Conservation (phyloP, 2,329 filamentous ascomycete species). For the Fusarium longipes region DNA sequence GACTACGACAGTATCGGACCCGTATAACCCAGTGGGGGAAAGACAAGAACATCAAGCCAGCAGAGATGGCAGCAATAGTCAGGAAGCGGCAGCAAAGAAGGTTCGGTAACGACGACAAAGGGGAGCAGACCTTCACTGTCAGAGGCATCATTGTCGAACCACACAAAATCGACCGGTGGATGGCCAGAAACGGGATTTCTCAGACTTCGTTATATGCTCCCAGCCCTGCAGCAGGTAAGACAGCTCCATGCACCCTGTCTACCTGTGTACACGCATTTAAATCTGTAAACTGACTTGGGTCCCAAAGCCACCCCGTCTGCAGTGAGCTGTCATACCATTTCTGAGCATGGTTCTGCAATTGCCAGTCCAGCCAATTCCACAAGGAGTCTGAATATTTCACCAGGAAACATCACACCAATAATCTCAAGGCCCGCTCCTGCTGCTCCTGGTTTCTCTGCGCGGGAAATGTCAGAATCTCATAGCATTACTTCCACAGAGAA, state of each 20-base stretch:
- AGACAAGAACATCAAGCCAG: constrained; percentile 7
- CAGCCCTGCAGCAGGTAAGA: constrained; percentile 2
- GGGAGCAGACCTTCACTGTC: neutral
- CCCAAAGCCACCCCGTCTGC: neutral
- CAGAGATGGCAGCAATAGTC: neutral
- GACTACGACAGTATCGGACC: neutral
- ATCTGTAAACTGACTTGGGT: neutral
- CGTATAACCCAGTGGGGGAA: neutral
- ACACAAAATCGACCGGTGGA: constrained; percentile 5
- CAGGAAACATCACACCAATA: accelerated
- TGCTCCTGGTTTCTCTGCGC: neutral
- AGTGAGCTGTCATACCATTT: neutral
- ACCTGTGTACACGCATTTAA: accelerated
- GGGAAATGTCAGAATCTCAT: accelerated
- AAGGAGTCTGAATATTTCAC: accelerated
- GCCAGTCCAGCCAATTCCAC: neutral
- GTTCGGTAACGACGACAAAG: neutral
- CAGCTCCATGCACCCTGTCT: accelerated
- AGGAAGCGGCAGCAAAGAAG: neutral
- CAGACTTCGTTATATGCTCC: neutral
- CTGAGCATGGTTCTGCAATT: neutral
- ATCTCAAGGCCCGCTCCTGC: accelerated
- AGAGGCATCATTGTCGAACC: neutral
- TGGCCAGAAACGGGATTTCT: neutral
- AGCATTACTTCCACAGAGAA: neutral